Conservation (phyloP, 345 rosid genomes). For the Ceriops tagal region DNA sequence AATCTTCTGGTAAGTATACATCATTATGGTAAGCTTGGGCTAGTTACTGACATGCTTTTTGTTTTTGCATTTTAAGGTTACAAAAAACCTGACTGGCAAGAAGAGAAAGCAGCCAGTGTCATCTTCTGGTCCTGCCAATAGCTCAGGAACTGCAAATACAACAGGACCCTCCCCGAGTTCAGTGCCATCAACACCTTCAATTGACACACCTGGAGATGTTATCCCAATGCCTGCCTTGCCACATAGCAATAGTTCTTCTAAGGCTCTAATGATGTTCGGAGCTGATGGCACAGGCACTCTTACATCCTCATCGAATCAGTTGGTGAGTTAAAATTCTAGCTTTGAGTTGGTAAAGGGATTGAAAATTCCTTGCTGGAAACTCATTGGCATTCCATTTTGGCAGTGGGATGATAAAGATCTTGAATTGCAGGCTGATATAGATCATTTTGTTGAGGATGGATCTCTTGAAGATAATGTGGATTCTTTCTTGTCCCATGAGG, state of each 20-base stretch:
- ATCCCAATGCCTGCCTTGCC: slow-evolving; percentile 86
- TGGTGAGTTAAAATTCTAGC: slow-evolving; percentile 53
- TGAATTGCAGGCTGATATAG: slow-evolving; percentile 94
- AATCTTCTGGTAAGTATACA: neutral
- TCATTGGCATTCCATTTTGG: slow-evolving; percentile 50
- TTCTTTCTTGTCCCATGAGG: slow-evolving; percentile 92
- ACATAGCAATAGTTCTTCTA: slow-evolving; percentile 78
- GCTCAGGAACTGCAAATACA: slow-evolving; percentile 97
- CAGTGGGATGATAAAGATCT: slow-evolving; percentile 71
- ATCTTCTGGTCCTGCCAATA: slow-evolving; percentile 98
- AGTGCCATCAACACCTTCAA: slow-evolving; percentile 97
- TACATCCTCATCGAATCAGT: slow-evolving; percentile 81
- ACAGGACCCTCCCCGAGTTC: slow-evolving; percentile 99
- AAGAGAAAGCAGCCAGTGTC: slow-evolving; percentile 97
- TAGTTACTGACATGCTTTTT: slow-evolving; percentile 36
- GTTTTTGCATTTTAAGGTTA: slow-evolving; percentile 53
- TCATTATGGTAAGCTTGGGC: neutral
- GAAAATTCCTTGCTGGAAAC: slow-evolving; percentile 36
- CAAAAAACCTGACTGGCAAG: slow-evolving; percentile 89
- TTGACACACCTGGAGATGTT: slow-evolving; percentile 95
- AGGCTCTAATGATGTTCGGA: slow-evolving; percentile 68
- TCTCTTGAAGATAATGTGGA: slow-evolving; percentile 94
- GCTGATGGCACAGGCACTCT: slow-evolving; percentile 81
- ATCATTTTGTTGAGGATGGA: slow-evolving; percentile 91
- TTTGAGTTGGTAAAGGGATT: slow-evolving; percentile 27